Evolutionary conservation across 208 protist genomes (phyloP), one percentile per base, ranked within the genome.

Genomic region (Acanthamoeba divionensis): DNA sequence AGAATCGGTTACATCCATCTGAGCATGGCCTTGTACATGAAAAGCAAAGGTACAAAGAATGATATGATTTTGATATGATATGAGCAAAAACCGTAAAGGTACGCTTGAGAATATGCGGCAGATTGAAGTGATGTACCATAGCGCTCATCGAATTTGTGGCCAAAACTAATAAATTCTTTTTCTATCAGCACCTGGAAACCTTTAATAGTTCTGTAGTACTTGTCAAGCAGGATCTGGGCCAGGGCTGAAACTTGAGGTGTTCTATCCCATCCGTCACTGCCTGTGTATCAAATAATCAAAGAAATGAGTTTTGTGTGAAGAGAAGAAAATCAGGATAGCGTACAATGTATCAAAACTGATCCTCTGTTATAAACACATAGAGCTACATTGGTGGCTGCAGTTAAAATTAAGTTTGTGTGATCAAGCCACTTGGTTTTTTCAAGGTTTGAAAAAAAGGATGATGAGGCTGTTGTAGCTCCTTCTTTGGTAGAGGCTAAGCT

Each of bases 101-200:
- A n/a, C n/a, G n/a, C n/a, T n/a, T n/a, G n/a, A n/a, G 57, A 21
- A 18, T 38, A 5, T 12, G 15, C 18, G 52, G 15, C 10, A n/a
- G 15, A 13, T 75, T 8, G 66, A 8, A 36, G n/a, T 54, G 7
- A 26, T 48, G 13, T 79, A 65, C 86, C 86, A 36, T 38, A 82
- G 55, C 86, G 86, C 10, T 79, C 54, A 13, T 60, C 10, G 50
- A 90, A 90, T 31, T 90, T 82, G 71, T 90, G 86, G 5, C 97
- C 97, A 88, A 96, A 97, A 21, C 87, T 48, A 41, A 97, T 50
- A 93, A 95, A 98, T 45, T 98, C 97, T 83, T 98, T 98, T 48
- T 97, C 96, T 31, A 98, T 91, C 12, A 98, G 89, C 1, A 93
- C 85, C 15, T 88, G 21, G 85, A 98, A 98, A 36, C 97, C 97